Evolutionary conservation across 2,329 filamentous ascomycete genomes (phyloP).

Genomic region (Sporothrix phasma): DNA sequence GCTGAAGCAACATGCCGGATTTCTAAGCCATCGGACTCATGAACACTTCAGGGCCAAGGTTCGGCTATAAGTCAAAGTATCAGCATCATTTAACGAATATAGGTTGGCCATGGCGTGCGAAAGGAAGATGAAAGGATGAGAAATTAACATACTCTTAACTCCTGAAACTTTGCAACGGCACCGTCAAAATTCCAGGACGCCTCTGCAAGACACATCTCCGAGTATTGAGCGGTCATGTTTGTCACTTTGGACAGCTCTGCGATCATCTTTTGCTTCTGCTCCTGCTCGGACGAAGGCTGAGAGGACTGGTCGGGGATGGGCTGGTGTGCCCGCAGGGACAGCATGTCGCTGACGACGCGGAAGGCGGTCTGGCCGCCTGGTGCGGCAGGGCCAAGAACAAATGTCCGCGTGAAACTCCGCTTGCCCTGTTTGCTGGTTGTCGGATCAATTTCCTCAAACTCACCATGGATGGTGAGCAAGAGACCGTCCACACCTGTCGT

Average conservation of each 20-base stretch:
- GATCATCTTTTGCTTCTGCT: constrained; percentile 58
- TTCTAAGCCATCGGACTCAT: constrained; percentile 10
- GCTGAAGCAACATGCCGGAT: not conserved
- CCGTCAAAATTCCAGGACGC: constrained; percentile 71
- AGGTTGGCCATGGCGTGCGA: not conserved
- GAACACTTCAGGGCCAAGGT: constrained; percentile 18
- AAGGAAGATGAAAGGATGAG: not conserved
- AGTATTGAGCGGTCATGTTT: constrained; percentile 68
- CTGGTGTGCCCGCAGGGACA: constrained; percentile 59
- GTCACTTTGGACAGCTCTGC: constrained; percentile 67
- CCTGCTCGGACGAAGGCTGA: constrained; percentile 20
- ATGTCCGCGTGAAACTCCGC: constrained; percentile 73
- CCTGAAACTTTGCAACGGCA: constrained; percentile 65
- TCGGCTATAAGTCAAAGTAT: too few species aligned
- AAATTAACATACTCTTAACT: constrained; percentile 52
- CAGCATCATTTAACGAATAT: too few species aligned
- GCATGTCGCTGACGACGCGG: constrained; percentile 69
- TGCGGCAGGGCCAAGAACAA: constrained; percentile 66
- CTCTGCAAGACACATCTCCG: constrained; percentile 69
- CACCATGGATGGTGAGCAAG: constrained; percentile 68
- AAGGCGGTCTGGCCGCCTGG: constrained; percentile 50
- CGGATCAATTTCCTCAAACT: constrained; percentile 65
- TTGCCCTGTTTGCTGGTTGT: constrained; percentile 47
- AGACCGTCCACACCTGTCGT: constrained; percentile 64
- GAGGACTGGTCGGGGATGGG: constrained; percentile 35